phyloP scores from a whole-genome alignment of 768 basidiomycete genomes.

The Pisolithus albus region DNA sequence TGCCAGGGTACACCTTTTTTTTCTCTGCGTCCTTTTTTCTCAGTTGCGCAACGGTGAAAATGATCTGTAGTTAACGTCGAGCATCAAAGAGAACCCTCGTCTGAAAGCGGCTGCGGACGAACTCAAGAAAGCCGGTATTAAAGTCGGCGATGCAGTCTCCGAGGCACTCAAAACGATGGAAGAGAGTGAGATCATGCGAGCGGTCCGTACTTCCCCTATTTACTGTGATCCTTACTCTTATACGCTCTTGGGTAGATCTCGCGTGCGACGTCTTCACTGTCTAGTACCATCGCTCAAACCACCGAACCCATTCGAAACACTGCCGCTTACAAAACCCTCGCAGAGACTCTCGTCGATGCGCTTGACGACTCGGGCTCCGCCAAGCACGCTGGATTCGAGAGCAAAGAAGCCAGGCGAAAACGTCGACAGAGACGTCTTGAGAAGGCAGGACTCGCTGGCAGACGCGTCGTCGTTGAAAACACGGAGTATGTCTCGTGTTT shows the following conservation, averaged over 20 bases:
- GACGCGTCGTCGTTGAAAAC: constrained; percentile 57
- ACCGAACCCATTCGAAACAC: constrained; percentile 98
- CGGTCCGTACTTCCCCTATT: constrained; percentile 41
- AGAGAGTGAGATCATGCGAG: constrained; percentile 87
- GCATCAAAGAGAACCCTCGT: constrained; percentile 93
- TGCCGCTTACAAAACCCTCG: constrained; percentile 84
- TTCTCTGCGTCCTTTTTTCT: neutral
- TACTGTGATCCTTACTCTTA: neutral
- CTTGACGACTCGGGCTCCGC: constrained; percentile 91
- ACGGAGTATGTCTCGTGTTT: constrained; percentile 56
- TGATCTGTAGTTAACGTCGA: constrained; percentile 68
- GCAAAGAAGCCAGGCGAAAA: constrained; percentile 81
- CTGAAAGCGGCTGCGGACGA: constrained; percentile 91
- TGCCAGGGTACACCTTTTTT: constrained; percentile 64
- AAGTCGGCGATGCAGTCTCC: constrained; percentile 88
- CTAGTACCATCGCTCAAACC: constrained; percentile 76
- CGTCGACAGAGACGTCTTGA: constrained; percentile 74
- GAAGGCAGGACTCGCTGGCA: constrained; percentile 66
- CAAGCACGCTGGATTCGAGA: constrained; percentile 93
- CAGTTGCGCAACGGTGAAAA: neutral
- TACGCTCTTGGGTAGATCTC: constrained; percentile 51
- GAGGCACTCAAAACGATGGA: constrained; percentile 92
- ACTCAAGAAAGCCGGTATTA: constrained; percentile 80
- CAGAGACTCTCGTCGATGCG: constrained; percentile 86
- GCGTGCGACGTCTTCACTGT: constrained; percentile 77